A percentile compares a stretch with the other conserved stretches of the same genome.
Conservation (phyloP, 306 rosid species). For the Glycine latifolia region DNA sequence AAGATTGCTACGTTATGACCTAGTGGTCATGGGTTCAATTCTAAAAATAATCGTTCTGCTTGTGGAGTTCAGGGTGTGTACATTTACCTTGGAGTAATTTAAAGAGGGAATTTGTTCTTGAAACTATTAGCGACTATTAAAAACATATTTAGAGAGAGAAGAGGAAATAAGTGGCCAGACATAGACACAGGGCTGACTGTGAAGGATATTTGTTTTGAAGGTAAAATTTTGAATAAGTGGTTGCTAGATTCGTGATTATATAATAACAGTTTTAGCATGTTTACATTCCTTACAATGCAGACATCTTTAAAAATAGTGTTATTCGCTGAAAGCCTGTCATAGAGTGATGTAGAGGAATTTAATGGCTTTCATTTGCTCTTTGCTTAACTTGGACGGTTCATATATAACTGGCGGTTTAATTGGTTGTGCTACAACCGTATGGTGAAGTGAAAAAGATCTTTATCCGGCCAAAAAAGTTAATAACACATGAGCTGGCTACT, state of each 20-base stretch:
- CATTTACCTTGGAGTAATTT: constrained; percentile 15
- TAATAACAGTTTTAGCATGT: neutral
- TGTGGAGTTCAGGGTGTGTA: neutral
- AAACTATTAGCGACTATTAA: constrained; percentile 5
- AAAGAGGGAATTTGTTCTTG: constrained; percentile 15
- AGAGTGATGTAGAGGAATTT: constrained; percentile 19
- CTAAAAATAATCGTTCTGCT: neutral
- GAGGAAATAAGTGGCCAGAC: neutral
- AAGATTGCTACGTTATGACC: neutral
- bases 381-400: constrained; percentile 28
- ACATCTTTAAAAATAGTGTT: constrained; percentile 1
- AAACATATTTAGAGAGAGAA: neutral
- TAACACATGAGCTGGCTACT: constrained; percentile 15
- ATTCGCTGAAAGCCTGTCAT: constrained; percentile 8
- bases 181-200: neutral
- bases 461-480: neutral
- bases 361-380: neutral
- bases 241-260: constrained; percentile 19
- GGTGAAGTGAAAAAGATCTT: too few relatives aligned
- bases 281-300: constrained; percentile 1
- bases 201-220: neutral
- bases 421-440: neutral
- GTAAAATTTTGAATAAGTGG: neutral
- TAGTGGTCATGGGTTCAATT: neutral
- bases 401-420: neutral